Evolutionary conservation across 1,139 yeast genomes (phyloP).

Genomic region (Magnusiomyces sp.): DNA sequence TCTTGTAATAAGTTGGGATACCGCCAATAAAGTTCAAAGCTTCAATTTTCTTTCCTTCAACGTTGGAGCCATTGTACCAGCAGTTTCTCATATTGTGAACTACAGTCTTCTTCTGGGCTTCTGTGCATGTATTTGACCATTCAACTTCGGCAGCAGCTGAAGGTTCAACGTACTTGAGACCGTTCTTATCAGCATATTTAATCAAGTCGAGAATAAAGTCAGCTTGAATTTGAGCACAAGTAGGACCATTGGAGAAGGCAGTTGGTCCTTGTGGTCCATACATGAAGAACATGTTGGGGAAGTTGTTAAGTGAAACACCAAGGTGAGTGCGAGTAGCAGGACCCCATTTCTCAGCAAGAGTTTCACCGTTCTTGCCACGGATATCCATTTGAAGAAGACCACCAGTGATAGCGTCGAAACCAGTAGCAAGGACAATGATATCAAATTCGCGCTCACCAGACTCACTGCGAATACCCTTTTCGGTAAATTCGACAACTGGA

Average conservation of each 20-base stretch:
- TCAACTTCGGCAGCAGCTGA: slow-evolving; percentile 15
- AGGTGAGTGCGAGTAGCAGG: slow-evolving; percentile 23
- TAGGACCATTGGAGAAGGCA: slow-evolving; percentile 28
- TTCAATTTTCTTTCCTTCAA: slow-evolving; percentile 15
- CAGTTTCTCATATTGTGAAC: slow-evolving; percentile 9
- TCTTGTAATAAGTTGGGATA: slow-evolving; percentile 10
- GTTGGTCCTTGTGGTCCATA: slow-evolving; percentile 32
- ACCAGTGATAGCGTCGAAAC: slow-evolving; percentile 30
- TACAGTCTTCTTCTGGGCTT: slow-evolving; percentile 16
- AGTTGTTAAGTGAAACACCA: slow-evolving; percentile 23
- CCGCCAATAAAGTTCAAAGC: slow-evolving; percentile 15
- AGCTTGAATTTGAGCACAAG: slow-evolving; percentile 23
- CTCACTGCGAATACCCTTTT: slow-evolving; percentile 20
- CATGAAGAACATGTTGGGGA: slow-evolving; percentile 27
- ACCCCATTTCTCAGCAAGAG: slow-evolving; percentile 23
- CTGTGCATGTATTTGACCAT: slow-evolving; percentile 11
- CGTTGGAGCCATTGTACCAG: slow-evolving; percentile 17
- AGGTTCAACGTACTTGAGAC: slow-evolving; percentile 17
- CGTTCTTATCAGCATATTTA: slow-evolving; percentile 13
- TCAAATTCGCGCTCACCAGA: slow-evolving; percentile 24
- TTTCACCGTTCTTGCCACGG: slow-evolving; percentile 18
- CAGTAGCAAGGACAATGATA: slow-evolving; percentile 27
- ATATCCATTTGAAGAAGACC: slow-evolving; percentile 25
- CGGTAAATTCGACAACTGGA: slow-evolving; percentile 24
- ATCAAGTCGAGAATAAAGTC: slow-evolving; percentile 21